These are phyloP conservation scores for Termitomyces sp. DNA, from an alignment of 1,284 basidiomycete species.

Conservation along the genomic window DNA sequence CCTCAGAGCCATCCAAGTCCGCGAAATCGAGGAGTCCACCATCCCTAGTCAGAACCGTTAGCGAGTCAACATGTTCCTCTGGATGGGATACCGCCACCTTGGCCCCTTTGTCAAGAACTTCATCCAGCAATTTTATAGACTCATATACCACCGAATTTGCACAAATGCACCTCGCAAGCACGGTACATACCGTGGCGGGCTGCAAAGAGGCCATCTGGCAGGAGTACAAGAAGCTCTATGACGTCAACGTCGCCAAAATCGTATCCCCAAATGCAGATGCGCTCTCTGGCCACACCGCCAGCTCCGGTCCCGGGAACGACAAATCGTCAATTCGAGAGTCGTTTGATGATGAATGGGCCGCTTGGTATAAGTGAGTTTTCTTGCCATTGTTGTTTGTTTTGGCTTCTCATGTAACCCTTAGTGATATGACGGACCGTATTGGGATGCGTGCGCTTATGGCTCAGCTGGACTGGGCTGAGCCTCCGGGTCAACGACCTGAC, in stretches of 20 bases:
- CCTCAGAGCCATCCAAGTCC: constrained; percentile 2
- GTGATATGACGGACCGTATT: constrained; percentile 73
- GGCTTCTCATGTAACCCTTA: constrained; percentile 22
- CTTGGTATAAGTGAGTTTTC: constrained; percentile 59
- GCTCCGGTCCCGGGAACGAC: constrained; percentile 19
- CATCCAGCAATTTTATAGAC: neutral
- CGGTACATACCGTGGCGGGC: constrained; percentile 45
- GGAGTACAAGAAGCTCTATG: constrained; percentile 51
- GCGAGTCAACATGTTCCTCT: neutral
- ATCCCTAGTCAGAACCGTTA: neutral
- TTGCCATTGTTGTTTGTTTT: too few species aligned
- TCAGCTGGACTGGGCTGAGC: constrained; percentile 49
- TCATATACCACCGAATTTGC: constrained; percentile 33
- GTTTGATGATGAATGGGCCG: constrained; percentile 62
- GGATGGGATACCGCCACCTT: neutral
- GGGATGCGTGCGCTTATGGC: constrained; percentile 48
- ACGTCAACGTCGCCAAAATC: constrained; percentile 32
- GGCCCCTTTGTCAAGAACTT: neutral
- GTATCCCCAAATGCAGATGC: constrained; percentile 22
- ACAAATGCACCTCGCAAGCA: constrained; percentile 58
- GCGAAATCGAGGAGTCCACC: neutral
- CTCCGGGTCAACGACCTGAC: constrained; percentile 43
- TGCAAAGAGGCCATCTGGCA: constrained; percentile 69
- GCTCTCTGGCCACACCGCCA: constrained; percentile 24
- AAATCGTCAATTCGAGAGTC: constrained; percentile 40